Conservation (phyloP, 352 stramenopile species). For the Phytophthora multivora region DNA sequence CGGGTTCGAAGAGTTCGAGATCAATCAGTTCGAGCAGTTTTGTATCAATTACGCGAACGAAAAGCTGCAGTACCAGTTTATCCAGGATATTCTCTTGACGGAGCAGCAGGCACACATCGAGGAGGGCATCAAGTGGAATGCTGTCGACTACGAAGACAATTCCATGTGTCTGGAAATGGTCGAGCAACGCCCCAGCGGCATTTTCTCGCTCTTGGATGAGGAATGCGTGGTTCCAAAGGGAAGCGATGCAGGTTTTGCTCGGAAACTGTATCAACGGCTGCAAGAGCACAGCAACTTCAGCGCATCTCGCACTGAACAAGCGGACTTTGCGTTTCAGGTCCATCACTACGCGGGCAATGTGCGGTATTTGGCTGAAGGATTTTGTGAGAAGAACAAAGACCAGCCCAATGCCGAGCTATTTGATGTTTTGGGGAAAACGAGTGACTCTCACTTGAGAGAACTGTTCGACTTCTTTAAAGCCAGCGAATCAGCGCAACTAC, state of each 20-base stretch:
- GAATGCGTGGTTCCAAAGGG: conserved; percentile 85
- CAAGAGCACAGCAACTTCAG: conserved; percentile 63
- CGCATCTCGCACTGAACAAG: conserved; percentile 71
- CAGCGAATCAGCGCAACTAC: conserved; percentile 44
- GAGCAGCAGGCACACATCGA: conserved; percentile 79
- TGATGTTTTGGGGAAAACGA: conserved; percentile 65
- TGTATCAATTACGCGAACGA: conserved; percentile 88
- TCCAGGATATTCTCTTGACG: conserved; percentile 76
- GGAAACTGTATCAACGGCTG: conserved; percentile 77
- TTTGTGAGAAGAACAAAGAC: conserved; percentile 91
- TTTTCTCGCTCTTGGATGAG: conserved; percentile 86
- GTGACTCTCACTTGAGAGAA: conserved; percentile 53
- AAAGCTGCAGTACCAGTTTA: conserved; percentile 86
- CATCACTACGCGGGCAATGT: conserved; percentile 84
- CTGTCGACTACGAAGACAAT: conserved; percentile 81
- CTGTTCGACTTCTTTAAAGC: conserved; percentile 80
- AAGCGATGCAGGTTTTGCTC: conserved; percentile 72
- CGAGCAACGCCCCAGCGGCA: conserved; percentile 72
- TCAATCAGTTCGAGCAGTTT: conserved; percentile 84
- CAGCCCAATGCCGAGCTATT: conserved; percentile 82
- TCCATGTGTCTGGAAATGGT: conserved; percentile 83
- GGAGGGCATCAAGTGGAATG: conserved; percentile 73
- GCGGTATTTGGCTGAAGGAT: conserved; percentile 73
- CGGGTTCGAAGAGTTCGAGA: conserved; percentile 88
- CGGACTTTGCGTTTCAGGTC: conserved; percentile 74